Base-by-base conservation (phyloP, 768 basidiomycete genomes). In the Termitomyces heimii region DNA sequence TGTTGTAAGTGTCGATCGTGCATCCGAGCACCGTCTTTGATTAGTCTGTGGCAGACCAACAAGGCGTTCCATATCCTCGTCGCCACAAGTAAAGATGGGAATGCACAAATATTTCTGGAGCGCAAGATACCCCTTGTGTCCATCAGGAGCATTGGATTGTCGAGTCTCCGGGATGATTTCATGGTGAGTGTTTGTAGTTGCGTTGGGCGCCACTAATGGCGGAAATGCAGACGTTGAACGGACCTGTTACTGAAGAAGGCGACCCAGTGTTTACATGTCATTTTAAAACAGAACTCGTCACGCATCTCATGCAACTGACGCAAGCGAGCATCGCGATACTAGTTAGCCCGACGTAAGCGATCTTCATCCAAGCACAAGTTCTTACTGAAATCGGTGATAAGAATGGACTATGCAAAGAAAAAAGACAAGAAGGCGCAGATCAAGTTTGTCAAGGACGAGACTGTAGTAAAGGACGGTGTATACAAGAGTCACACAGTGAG, bases 401-500 rank as follows among this genome's bases (percentile, higher is more conserved):
- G 92, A 8, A 73, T 98, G 58, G 84, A 91, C 56, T 98, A 98
- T 70, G 78, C 80, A 42, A 98, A 99, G 81, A 99, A 99, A 82
- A 98, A 94, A 73, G 95, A 95, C 61, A 99, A 98, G 75, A 85
- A 85, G 66, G 85, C 88, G 4, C 78, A 83, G 53, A 92, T 99
- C 72, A 89, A 88, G 69, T 88, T 92, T 60, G 70, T 87, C 65
- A 96, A 91, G 76, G 94, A 98, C 67, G 95, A 98, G 71, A 84
- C 86, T 8, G 75, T 96, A 20, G 73, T 68, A 12, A 83, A 82
- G 55, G 86, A 89, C 58, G 97, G 94, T 66, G 65, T 82, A 10
- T 99, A 99, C 75, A 99, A 98, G 82, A 95, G 92, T 63, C 92
- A 95, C 66, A 82, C 84, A 2, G 88, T 99, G 18, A 85, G 86